These are phyloP conservation scores for Pulicaria dysenterica DNA, from an alignment of 129 eudicot genomes.

Conservation along the genomic window DNA sequence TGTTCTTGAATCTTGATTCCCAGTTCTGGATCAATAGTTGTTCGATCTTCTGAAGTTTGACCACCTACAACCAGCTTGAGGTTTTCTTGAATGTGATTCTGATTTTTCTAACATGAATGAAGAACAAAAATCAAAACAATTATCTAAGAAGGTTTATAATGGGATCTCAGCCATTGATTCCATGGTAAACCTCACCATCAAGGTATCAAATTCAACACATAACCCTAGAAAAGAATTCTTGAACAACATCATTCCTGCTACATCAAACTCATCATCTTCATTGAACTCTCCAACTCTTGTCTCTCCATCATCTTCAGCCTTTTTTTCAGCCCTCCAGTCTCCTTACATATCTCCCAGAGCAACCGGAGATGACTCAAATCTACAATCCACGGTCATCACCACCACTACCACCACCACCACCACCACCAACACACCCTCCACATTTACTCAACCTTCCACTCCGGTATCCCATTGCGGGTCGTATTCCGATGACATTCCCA, in stretches of 20 bases:
- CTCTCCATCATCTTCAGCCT: conserved; percentile 86
- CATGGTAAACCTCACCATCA: conserved; percentile 59
- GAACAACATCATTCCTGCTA: conserved; percentile 31
- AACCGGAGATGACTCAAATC: conserved; percentile 38
- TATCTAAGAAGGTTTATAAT: conserved; percentile 13
- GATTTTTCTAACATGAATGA: conserved; percentile 47
- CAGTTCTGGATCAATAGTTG: background rate
- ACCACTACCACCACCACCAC: conserved; percentile 21
- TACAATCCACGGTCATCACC: conserved; percentile 32
- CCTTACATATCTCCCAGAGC: conserved; percentile 95
- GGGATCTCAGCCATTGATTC: conserved; percentile 47
- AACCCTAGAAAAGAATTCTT: conserved; percentile 32
- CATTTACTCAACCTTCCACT: conserved; percentile 62
- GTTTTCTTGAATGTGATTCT: conserved; percentile 17
- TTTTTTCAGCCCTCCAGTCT: conserved; percentile 88
- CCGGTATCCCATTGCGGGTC: conserved; percentile 64
- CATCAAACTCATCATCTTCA: conserved; percentile 29
- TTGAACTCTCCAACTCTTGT: conserved; percentile 51
- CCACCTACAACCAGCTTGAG: background rate
- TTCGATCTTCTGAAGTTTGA: background rate
- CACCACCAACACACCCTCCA: conserved; percentile 38
- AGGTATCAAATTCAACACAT: conserved; percentile 48
- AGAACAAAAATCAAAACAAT: conserved; percentile 34
- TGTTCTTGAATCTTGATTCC: conserved; percentile 1
- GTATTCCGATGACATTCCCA: conserved; percentile 73